Evolutionary conservation across 192 early-diverging fungal genomes (phyloP).

Genomic region (Fimicolochytrium jonesii): DNA sequence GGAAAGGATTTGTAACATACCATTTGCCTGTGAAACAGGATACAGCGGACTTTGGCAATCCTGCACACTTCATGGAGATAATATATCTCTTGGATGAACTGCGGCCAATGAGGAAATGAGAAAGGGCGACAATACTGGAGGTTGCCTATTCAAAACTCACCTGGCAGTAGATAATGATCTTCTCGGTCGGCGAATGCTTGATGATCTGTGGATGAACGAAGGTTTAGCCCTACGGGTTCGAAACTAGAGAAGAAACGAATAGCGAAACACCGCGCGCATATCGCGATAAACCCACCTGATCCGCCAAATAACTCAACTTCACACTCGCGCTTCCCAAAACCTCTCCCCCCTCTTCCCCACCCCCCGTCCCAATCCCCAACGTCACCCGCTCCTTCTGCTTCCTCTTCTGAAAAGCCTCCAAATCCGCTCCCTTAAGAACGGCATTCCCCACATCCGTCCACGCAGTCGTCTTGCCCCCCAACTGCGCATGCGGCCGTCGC

Average conservation of each 20-base stretch:
- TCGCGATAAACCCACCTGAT: not conserved
- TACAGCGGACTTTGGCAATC: slow-evolving; percentile 46
- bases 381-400: not conserved
- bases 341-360: not conserved
- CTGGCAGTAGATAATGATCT: slow-evolving; percentile 59
- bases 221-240: not conserved
- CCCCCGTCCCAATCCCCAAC: not conserved
- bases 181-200: slow-evolving; percentile 40
- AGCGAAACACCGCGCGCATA: not conserved
- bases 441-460: no score
- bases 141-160: not conserved
- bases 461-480: not conserved
- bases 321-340: slow-evolving; percentile 42
- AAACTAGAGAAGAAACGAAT: not conserved
- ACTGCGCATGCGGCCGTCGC: not conserved
- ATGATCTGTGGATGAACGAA: slow-evolving; percentile 10
- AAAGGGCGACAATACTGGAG: not conserved
- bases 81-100: slow-evolving; percentile 45
- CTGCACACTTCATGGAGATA: slow-evolving; percentile 46
- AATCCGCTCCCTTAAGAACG: not conserved
- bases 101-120: slow-evolving; percentile 7
- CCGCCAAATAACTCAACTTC: slow-evolving; percentile 55
- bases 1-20: not conserved
- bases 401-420: not conserved
- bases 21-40: slow-evolving; percentile 51